phyloP scores from a whole-genome alignment of 2,329 filamentous ascomycete species.

The Pseudogymnoascus sp. region DNA sequence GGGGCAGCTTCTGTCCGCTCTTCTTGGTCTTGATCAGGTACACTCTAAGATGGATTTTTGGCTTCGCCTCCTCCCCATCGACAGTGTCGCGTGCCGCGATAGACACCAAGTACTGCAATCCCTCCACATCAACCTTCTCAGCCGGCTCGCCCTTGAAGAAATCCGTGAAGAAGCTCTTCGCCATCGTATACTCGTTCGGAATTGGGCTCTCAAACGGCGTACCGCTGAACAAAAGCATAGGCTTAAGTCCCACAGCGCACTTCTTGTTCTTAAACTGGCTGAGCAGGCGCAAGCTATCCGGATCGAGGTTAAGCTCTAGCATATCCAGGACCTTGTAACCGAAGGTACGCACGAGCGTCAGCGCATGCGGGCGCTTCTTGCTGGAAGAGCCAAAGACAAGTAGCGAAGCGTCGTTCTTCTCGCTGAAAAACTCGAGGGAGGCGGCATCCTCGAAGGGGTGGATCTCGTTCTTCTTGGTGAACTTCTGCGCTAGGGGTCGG shows the following conservation, averaged over 20 bases:
- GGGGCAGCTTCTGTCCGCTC: constrained; percentile 77
- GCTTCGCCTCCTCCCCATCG: constrained; percentile 42
- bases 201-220: constrained; percentile 80
- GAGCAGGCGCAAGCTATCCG: constrained; percentile 62
- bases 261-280: constrained; percentile 71
- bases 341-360: constrained; percentile 80
- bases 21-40: constrained; percentile 84
- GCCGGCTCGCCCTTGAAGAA: constrained; percentile 78
- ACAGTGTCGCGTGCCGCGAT: constrained; percentile 65
- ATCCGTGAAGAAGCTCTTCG: constrained; percentile 82
- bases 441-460: constrained; percentile 88
- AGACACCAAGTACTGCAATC: constrained; percentile 82
- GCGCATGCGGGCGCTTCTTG: constrained; percentile 91
- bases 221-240: constrained; percentile 86
- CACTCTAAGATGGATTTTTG: constrained; percentile 61
- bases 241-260: constrained; percentile 75
- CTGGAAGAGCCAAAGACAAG: constrained; percentile 77
- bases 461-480: constrained; percentile 94
- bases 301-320: constrained; percentile 81
- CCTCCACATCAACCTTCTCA: constrained; percentile 86
- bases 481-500: constrained; percentile 77
- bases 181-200: constrained; percentile 70
- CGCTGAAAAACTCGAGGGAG: constrained; percentile 88
- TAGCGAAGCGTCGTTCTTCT: constrained; percentile 89
- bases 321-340: constrained; percentile 87